Evolutionary conservation across 2,329 filamentous ascomycete genomes (phyloP), one percentile per base, ranked within the genome.

Genomic region (Hymenotorrendiella dingleyae): DNA sequence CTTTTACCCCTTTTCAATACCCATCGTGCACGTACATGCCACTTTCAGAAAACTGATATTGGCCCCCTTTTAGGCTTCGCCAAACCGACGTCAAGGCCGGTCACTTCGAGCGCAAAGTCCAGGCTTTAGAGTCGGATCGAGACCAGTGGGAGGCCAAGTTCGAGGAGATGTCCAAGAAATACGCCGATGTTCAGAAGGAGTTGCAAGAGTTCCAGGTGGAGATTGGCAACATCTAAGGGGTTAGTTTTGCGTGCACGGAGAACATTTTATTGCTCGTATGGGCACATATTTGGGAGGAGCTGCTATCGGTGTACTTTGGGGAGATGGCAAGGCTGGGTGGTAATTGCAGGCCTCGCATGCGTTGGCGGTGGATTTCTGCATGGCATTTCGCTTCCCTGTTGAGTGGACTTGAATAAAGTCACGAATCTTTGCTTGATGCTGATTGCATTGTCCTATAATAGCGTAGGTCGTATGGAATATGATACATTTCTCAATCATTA

Each of bases 81-180:
- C 90, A 95, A 74, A 96, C 93, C 72, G 93, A 98, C 67, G 89
- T 97, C 72, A 97, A 97, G 78, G 90, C 91, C 62, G 93, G 91
- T 61, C 91, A 98, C 75, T 97, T 91, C 71, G 93, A 98, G 76
- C 93, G 93, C 72, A 97, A 97, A 78, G 93, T 97, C 58, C 88
- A 96, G 70, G 91, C 93, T 61, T 82, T 96, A 63, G 93, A 98
- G 73, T 75, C 80, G 63, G 80, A 90, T 66, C 85, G 87, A 61
- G 89, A 96, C 69, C 81, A 90, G 69, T 96, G 90, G 90, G 93
- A 97, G 76, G 66, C 76, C 69, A 97, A 98, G 76, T 97, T 94
- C 73, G 93, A 97, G 72, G 91, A 97, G 68, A 94, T 95, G 84
- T 69, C 83, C 59, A 85, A 90, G 80, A 94, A 96, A 73, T 85